Evolutionary conservation across 139 green algal species (phyloP), one percentile per base, ranked within the genome.

Genomic region (Choricystis sp.): DNA sequence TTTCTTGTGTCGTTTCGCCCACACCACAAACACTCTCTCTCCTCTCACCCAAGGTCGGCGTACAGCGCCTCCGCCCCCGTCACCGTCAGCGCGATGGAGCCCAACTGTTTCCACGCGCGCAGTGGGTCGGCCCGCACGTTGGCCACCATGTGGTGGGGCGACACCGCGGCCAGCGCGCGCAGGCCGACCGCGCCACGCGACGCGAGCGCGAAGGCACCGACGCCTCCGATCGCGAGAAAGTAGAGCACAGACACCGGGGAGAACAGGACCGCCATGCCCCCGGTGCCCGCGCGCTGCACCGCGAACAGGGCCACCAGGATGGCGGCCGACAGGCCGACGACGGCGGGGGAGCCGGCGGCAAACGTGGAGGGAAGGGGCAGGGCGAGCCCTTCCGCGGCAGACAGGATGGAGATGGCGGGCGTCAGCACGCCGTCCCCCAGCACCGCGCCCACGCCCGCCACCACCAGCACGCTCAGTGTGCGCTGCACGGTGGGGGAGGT

Each of bases 31-130:
- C 40, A n/a, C n/a, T n/a, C n/a, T n/a, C n/a, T n/a, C n/a, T n/a
- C n/a, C n/a, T n/a, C n/a, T n/a, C n/a, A n/a, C n/a, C n/a, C 79
- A 60, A 89, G 26, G 63, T 85, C 81, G 19, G 80, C 80, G 69
- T 79, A 89, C 63, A 87, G 77, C n/a, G 82, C 81, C 72, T 89
- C 82, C 0, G 71, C 63, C 5, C 82, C 82, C 23, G 82, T 87
- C 4, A 89, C 57, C 29, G 65, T 69, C 31, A 89, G 78, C 62
- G 87, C 70, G 27, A 85, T 69, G 23, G 67, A 66, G 27, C 73
- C 75, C 31, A 87, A 76, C 16, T 21, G 14, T 9, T 58, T 27
- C 81, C 81, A 87, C 1, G 67, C 81, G 0, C 2, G 19, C 1
- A 14, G 19, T 2, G 66, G 64, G 31, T 76, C 49, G 1, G 52